These are phyloP conservation scores for Pseudomicrostroma phylloplanum DNA, from an alignment of 1,284 basidiomycete genomes.

Conservation along the genomic window DNA sequence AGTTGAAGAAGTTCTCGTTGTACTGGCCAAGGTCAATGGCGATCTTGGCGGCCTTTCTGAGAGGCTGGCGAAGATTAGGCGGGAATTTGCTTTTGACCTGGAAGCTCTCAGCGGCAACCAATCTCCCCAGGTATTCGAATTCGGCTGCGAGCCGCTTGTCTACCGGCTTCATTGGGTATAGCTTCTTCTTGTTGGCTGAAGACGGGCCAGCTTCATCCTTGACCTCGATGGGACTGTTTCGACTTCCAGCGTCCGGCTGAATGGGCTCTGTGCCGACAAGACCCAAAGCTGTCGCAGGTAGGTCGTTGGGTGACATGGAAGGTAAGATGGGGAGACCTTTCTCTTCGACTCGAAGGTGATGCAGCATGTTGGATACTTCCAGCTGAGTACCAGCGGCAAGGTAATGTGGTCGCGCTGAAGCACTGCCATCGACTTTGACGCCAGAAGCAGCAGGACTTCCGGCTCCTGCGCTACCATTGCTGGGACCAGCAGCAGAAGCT, in stretches of 20 bases:
- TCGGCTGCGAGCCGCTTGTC: slow-evolving; percentile 62
- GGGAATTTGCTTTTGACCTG: slow-evolving; percentile 76
- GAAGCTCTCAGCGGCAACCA: slow-evolving; percentile 54
- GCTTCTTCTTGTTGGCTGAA: slow-evolving; percentile 55
- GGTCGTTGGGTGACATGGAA: background rate
- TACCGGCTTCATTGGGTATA: slow-evolving; percentile 52
- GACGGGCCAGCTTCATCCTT: slow-evolving; percentile 53
- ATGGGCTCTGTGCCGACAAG: background rate
- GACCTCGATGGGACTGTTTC: slow-evolving; percentile 59
- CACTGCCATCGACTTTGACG: background rate
- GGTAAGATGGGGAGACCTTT: background rate
- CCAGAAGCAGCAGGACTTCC: background rate
- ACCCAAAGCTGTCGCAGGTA: background rate
- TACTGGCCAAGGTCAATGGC: slow-evolving; percentile 80
- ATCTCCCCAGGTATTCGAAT: slow-evolving; percentile 61
- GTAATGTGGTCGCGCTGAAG: background rate
- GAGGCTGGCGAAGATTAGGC: slow-evolving; percentile 65
- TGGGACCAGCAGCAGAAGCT: background rate
- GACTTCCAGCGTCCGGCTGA: slow-evolving; percentile 54
- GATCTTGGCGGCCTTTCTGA: slow-evolving; percentile 66
- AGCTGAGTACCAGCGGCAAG: slow-evolving; percentile 1
- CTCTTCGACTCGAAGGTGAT: background rate
- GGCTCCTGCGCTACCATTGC: background rate
- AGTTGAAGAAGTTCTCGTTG: slow-evolving; percentile 81
- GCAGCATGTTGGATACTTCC: background rate